phyloP scores from a whole-genome alignment of 2,329 filamentous ascomycete genomes.

The Fusarium sp. region DNA sequence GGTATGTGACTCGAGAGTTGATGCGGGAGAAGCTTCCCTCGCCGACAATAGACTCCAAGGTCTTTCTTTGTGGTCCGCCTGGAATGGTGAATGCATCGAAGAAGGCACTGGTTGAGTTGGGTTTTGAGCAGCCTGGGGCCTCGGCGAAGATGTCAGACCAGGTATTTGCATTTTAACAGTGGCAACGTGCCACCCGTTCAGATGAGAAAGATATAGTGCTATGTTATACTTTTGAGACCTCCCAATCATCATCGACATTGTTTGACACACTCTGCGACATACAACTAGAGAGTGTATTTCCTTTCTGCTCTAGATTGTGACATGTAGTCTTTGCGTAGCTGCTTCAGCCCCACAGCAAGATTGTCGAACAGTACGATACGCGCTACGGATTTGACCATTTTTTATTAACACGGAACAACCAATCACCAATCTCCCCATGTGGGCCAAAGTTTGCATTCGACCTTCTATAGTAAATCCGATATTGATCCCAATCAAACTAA shows the following conservation, averaged over 20 bases:
- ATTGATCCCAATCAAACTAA: neutral
- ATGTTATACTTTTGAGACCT: too few relatives aligned
- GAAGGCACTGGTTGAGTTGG: conserved; percentile 56
- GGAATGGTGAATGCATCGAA: conserved; percentile 68
- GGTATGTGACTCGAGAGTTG: conserved; percentile 61
- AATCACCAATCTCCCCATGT: neutral
- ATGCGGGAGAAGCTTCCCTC: conserved; percentile 60
- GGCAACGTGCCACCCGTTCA: too few relatives aligned
- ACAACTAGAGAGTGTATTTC: too few relatives aligned
- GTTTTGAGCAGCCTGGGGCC: conserved; percentile 60
- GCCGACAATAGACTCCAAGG: conserved; percentile 56
- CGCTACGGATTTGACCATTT: neutral
- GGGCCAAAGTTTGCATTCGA: too few relatives aligned
- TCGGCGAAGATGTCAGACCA: conserved; percentile 62
- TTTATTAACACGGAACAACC: neutral
- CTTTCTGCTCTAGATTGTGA: too few relatives aligned
- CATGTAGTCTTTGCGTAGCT: too few relatives aligned
- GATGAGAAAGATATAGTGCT: too few relatives aligned
- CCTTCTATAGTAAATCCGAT: neutral
- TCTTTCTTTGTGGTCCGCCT: conserved; percentile 69
- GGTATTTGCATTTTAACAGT: conserved; percentile 52
- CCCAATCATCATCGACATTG: too few relatives aligned
- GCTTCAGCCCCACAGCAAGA: too few relatives aligned
- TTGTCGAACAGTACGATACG: too few relatives aligned
- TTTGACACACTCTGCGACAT: too few relatives aligned